phyloP scores from a whole-genome alignment of 768 basidiomycete species.

The Mycena galopus region DNA sequence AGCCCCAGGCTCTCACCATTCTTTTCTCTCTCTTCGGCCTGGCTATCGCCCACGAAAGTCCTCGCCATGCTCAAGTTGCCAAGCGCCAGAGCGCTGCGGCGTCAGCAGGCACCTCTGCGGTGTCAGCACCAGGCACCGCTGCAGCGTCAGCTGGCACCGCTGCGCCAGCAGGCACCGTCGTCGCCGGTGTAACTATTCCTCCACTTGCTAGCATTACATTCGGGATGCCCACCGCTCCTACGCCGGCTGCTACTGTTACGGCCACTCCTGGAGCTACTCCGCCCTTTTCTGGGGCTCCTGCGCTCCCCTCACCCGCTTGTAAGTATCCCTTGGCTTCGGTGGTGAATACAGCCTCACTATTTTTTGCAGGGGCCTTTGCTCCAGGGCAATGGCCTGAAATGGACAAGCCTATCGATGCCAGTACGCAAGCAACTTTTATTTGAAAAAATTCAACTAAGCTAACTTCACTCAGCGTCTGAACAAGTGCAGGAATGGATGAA shows the following conservation, averaged over 20 bases:
- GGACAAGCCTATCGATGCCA: conserved; percentile 30
- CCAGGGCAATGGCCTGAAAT: conserved; percentile 18
- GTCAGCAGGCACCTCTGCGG: conserved; percentile 31
- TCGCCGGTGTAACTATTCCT: conserved; percentile 58
- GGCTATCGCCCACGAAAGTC: conserved; percentile 52
- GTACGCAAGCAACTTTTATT: conserved; percentile 3
- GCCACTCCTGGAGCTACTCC: conserved; percentile 71
- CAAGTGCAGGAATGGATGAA: conserved; percentile 83
- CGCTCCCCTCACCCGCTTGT: conserved; percentile 73
- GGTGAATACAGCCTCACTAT: not conserved
- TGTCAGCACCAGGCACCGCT: no score
- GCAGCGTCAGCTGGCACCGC: conserved; percentile 39
- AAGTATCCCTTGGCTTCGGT: conserved; percentile 37
- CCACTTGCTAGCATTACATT: conserved; percentile 70
- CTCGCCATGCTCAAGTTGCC: conserved; percentile 40
- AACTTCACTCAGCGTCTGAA: conserved; percentile 50
- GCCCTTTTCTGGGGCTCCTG: conserved; percentile 74
- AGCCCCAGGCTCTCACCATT: conserved; percentile 56
- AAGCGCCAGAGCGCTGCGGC: conserved; percentile 37
- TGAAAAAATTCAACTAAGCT: not conserved
- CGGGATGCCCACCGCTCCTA: conserved; percentile 70
- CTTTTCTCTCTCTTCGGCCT: conserved; percentile 58
- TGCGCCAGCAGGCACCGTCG: conserved; percentile 32
- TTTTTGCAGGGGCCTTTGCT: conserved; percentile 13
- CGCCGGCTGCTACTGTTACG: conserved; percentile 64